A percentile compares a stretch with the other conserved stretches of the same genome.
phyloP scores from a whole-genome alignment of 169 alveolate species.

The Plasmodium reichenowi region DNA sequence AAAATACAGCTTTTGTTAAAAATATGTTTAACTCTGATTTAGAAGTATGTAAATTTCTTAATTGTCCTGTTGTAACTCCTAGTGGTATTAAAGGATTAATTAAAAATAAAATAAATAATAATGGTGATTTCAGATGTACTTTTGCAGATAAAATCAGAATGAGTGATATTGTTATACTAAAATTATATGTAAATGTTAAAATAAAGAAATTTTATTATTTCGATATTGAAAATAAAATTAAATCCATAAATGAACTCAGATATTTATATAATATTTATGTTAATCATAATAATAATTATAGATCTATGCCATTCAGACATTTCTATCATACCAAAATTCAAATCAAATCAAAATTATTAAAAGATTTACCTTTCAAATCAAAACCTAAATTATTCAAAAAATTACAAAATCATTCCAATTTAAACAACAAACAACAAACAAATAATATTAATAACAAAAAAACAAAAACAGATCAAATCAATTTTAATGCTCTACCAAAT shows the following conservation, averaged over 20 bases:
- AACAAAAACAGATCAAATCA: conserved; percentile 70
- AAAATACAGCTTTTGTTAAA: conserved; percentile 98
- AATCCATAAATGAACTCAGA: conserved; percentile 92
- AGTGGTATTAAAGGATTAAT: conserved; percentile 99
- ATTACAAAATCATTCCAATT: background rate
- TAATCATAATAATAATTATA: conserved; percentile 86
- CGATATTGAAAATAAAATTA: conserved; percentile 88
- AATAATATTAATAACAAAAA: conserved; percentile 78
- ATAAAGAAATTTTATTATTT: conserved; percentile 93
- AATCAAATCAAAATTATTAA: conserved; percentile 89
- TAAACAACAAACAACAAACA: background rate
- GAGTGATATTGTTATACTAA: conserved; percentile 97
- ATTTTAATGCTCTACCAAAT: conserved; percentile 87
- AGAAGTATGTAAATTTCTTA: conserved; percentile 98
- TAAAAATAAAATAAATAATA: conserved; percentile 95
- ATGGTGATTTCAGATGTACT: conserved; percentile 98
- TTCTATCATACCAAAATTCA: conserved; percentile 84
- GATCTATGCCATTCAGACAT: conserved; percentile 83
- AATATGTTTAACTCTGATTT: conserved; percentile 98
- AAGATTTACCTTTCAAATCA: conserved; percentile 91
- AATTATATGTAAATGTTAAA: conserved; percentile 94
- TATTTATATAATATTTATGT: conserved; percentile 85
- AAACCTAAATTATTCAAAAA: conserved; percentile 83
- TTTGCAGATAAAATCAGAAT: conserved; percentile 97
- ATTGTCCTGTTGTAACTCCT: conserved; percentile 98